These are phyloP conservation scores for Urostyla sp. DNA, from an alignment of 73 alveolate species.

Conservation along the genomic window DNA sequence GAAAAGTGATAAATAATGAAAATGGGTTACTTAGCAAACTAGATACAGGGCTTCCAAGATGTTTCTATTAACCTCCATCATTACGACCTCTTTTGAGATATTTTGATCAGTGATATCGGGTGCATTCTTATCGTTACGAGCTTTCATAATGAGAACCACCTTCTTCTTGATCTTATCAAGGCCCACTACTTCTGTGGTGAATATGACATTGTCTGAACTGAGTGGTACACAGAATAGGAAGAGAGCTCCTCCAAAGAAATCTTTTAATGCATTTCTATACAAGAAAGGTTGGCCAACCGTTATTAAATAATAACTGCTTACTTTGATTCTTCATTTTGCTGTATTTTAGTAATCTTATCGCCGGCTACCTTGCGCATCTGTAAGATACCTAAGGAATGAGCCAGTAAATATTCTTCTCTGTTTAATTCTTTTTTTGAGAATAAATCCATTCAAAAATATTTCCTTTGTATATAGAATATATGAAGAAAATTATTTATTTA, in stretches of 20 bases:
- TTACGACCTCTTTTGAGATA: constrained; percentile 62
- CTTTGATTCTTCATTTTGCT: constrained; percentile 73
- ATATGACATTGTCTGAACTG: constrained; percentile 63
- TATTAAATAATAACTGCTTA: constrained; percentile 20
- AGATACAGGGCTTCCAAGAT: constrained; percentile 80
- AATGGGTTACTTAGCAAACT: constrained; percentile 70
- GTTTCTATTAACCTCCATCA: constrained; percentile 70
- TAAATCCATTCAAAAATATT: constrained; percentile 23
- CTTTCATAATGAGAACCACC: constrained; percentile 70
- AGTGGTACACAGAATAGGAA: constrained; percentile 65
- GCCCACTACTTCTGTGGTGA: constrained; percentile 71
- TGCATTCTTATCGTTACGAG: constrained; percentile 42
- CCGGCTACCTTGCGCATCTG: constrained; percentile 56
- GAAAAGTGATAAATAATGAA: neutral
- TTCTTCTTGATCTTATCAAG: constrained; percentile 74
- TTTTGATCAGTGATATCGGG: constrained; percentile 62
- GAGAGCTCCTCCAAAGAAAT: constrained; percentile 55
- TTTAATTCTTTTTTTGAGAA: constrained; percentile 18
- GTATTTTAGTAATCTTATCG: constrained; percentile 69
- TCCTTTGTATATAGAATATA: neutral
- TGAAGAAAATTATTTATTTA: too few species aligned
- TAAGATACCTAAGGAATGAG: constrained; percentile 39
- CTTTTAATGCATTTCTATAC: constrained; percentile 68
- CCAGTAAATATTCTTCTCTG: constrained; percentile 51
- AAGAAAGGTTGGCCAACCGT: neutral